Conservation (phyloP, 192 early-diverging fungal genomes). For the Bifiguratus adelaidae region DNA sequence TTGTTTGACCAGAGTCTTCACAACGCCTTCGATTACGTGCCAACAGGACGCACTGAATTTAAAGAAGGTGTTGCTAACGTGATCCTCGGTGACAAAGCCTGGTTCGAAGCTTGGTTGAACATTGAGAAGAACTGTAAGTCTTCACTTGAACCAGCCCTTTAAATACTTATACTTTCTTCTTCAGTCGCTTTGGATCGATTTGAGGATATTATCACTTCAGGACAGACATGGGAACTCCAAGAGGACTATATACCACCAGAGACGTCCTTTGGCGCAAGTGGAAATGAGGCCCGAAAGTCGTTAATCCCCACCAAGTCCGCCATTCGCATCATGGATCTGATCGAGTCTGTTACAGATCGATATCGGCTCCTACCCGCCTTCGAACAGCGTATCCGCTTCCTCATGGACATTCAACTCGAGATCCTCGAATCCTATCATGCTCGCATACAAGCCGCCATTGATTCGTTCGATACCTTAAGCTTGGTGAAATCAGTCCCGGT, state of each 20-base stretch:
- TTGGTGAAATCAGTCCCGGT: slow-evolving; percentile 29
- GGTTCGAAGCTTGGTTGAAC: slow-evolving; percentile 60
- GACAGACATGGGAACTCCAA: slow-evolving; percentile 48
- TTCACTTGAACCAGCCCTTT: neutral
- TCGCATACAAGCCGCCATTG: slow-evolving; percentile 37
- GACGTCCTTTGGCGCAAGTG: neutral
- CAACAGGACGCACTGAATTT: slow-evolving; percentile 25
- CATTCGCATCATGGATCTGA: slow-evolving; percentile 39
- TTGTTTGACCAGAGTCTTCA: slow-evolving; percentile 59
- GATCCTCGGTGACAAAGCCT: slow-evolving; percentile 38
- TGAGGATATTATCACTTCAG: slow-evolving; percentile 45
- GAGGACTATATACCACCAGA: slow-evolving; percentile 30
- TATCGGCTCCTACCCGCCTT: slow-evolving; percentile 45
- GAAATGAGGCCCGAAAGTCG: slow-evolving; percentile 26
- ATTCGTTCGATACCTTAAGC: slow-evolving; percentile 37
- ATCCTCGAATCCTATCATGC: slow-evolving; percentile 39
- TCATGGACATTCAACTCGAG: slow-evolving; percentile 52
- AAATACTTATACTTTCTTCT: neutral
- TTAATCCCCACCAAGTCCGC: slow-evolving; percentile 51
- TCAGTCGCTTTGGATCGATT: slow-evolving; percentile 46
- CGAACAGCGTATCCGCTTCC: slow-evolving; percentile 40
- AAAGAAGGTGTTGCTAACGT: slow-evolving; percentile 3
- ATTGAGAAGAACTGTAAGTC: slow-evolving; percentile 50
- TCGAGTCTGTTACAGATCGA: slow-evolving; percentile 56
- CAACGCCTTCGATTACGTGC: slow-evolving; percentile 44